Evolutionary conservation across 805 yeast species (phyloP).

Genomic region (Candida sonorensis): DNA sequence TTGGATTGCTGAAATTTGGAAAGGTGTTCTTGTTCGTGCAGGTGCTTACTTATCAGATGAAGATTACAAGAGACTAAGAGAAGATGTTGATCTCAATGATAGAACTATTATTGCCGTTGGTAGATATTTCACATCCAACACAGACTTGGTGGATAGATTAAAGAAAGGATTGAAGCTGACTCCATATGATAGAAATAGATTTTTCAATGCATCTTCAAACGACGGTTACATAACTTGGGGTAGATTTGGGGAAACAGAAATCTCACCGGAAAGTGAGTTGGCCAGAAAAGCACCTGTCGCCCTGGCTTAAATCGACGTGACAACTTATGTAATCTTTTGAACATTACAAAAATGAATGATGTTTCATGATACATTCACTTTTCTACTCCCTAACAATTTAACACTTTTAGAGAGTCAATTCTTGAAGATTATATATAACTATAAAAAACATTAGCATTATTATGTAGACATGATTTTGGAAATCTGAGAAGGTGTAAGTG

Average conservation of each 20-base stretch:
- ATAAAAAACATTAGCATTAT: too few relatives aligned
- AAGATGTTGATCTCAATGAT: conserved; percentile 24
- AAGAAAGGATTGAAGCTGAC: conserved; percentile 30
- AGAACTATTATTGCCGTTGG: conserved; percentile 38
- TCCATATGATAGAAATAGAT: conserved; percentile 32
- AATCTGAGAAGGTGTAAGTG: too few relatives aligned
- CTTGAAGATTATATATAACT: too few relatives aligned
- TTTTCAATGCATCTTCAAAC: conserved; percentile 22
- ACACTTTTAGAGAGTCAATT: too few relatives aligned
- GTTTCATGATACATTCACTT: neutral
- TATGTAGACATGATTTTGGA: too few relatives aligned
- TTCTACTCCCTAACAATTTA: too few relatives aligned
- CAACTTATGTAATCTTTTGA: neutral
- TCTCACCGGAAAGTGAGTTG: conserved; percentile 4
- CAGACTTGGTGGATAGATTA: conserved; percentile 34
- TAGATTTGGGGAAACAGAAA: conserved; percentile 11
- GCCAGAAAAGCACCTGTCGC: conserved; percentile 7
- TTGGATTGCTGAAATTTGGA: conserved; percentile 28
- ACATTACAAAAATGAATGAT: too few relatives aligned
- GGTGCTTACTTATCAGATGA: conserved; percentile 21
- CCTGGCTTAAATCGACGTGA: conserved; percentile 3
- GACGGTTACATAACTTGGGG: conserved; percentile 11
- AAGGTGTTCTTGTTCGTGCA: conserved; percentile 22
- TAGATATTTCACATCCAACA: conserved; percentile 37
- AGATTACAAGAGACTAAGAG: conserved; percentile 15